Evolutionary conservation across 1,284 basidiomycete species (phyloP), one percentile per base, ranked within the genome.

Genomic region (Papiliotrema fonsecae): DNA sequence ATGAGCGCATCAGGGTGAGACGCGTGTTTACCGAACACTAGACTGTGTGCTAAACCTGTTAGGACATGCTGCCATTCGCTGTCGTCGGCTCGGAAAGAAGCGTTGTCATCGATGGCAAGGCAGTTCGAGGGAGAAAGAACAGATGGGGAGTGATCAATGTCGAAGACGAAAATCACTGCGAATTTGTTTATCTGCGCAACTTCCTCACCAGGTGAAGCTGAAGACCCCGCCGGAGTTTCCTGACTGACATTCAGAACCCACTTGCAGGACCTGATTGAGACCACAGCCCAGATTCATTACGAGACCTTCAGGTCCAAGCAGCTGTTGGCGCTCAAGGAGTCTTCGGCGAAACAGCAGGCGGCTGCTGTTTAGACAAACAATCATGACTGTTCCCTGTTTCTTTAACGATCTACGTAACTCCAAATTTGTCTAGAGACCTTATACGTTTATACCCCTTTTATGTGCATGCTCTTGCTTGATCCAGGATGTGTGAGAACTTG

Each of bases 241-340:
- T n/a, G 22, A 27, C 46, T 51, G 42, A 51, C 46, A 26, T 19
- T 37, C 51, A 87, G 92, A 74, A 94, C 94, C 27, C 94, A 98
- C 76, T 77, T 98, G 65, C 96, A 98, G 75, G 96, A 98, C 72
- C 77, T 98, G 64, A 97, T 98, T 72, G 94, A 98, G 79, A 97
- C 94, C 48, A 98, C 94, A 2, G 89, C 93, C 7, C 88, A 94
- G 75, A 96, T 96, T 72, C 96, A 98, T 77, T 98, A 98, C 76
- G 96, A 98, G 79, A 92, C 93, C 7, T 98, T 98, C 87, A 85
- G 94, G 60, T 93, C 88, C 64, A 97, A 97, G 79, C 96, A 98
- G 78, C 64, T 68, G 31, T 62, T 65, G 38, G 69, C 69, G n/a
- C 60, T 74, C 49, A 74, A 74, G 58, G 72, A 74, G 54, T 71